Evolutionary conservation across 1,284 basidiomycete genomes (phyloP), one percentile per base, ranked within the genome.

Genomic region (Phellopilus nigrolimitatus): DNA sequence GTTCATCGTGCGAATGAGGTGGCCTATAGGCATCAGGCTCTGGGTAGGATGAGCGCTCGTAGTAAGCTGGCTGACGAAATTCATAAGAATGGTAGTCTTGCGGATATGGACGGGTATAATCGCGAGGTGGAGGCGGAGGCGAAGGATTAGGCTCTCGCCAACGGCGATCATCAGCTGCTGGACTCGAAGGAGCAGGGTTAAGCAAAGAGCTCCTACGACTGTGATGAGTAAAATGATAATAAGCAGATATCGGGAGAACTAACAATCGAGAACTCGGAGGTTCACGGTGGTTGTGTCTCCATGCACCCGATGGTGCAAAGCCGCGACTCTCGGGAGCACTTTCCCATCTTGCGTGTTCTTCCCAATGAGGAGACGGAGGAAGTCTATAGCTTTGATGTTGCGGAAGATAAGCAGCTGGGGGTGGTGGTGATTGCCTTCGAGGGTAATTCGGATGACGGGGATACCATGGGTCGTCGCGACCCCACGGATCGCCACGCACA

Each of bases 291-390:
- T 66, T 67, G 57, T 84, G 77, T 62, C 82, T 84, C 86, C 86
- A 88, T 43, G 70, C 66, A 22, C 80, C 79, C 30, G 82, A 84
- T 19, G 84, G 82, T 64, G 87, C 84, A 61, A 86, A 80, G 37
- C 33, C 21, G 25, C 45, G 44, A 38, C 41, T 31, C 12, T 49
- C 46, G 2, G 49, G 48, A 15, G 49, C 2, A 34, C 36, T 30
- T 4, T 56, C 39, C 54, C 71, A 80, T 76, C 55, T 81, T 71
- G 53, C 76, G 72, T 21, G 78, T 71, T 49, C 49, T 43, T 52
- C 54, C 45, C 54, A 49, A 19, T 56, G 41, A 3, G 50, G 30
- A 22, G 27, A n/a, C 6, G 49, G 44, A 37, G 44, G 34, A 17
- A 51, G 22, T 51, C 37, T 41, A 25, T 64, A 24, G n/a, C 45